phyloP scores from a whole-genome alignment of 2,329 filamentous ascomycete genomes.

The Colletotrichum simmondsii region DNA sequence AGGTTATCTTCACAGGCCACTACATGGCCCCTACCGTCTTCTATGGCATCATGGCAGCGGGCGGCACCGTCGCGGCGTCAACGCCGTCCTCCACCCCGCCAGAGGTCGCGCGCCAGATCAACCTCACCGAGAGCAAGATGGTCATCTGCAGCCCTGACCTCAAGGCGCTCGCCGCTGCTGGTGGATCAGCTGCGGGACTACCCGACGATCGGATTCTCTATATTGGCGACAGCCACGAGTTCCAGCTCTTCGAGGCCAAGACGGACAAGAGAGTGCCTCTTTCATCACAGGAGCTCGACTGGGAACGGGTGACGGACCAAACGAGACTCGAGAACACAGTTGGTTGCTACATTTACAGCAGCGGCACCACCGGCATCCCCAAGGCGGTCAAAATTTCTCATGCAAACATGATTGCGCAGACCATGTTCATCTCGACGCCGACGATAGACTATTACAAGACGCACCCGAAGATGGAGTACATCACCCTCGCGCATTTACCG shows the following conservation, averaged over 20 bases:
- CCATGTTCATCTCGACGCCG: conserved; percentile 43
- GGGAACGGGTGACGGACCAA: conserved; percentile 64
- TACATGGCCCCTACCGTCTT: conserved; percentile 64
- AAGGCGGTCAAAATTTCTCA: conserved; percentile 60
- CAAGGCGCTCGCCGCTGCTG: conserved; percentile 57
- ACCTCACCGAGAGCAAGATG: conserved; percentile 49
- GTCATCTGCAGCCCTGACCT: conserved; percentile 60
- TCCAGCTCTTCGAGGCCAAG: conserved; percentile 42
- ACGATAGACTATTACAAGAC: conserved; percentile 42
- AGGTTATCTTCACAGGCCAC: conserved; percentile 67
- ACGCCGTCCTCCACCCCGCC: conserved; percentile 59
- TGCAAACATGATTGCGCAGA: conserved; percentile 53
- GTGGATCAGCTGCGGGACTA: conserved; percentile 58
- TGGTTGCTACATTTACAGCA: conserved; percentile 58
- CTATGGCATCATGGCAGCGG: conserved; percentile 67
- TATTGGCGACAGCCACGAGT: conserved; percentile 34
- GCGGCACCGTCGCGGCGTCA: conserved; percentile 68
- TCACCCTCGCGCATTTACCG: conserved; percentile 55
- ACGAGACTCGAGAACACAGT: conserved; percentile 52
- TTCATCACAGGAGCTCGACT: conserved; percentile 54
- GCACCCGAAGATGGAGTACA: conserved; percentile 41
- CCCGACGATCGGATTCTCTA: conserved; percentile 43
- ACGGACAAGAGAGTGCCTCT: conserved; percentile 44
- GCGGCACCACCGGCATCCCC: conserved; percentile 59
- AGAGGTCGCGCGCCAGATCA: conserved; percentile 60